phyloP scores from a whole-genome alignment of 805 yeast species.

The Ogataea zsoltii region DNA sequence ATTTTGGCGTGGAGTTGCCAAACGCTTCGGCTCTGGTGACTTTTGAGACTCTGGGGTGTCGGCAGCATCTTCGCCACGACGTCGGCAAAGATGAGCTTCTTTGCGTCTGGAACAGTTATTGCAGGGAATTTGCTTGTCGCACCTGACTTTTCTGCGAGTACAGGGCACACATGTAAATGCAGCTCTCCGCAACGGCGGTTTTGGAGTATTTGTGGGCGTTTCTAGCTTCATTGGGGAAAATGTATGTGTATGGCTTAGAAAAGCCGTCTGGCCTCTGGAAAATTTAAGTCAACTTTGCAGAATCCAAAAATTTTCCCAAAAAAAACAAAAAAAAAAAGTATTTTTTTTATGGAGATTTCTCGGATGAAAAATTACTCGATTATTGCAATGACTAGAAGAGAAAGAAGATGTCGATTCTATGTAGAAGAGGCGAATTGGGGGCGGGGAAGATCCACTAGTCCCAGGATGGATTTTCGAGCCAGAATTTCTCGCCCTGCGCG shows the following conservation, averaged over 20 bases:
- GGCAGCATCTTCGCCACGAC: not conserved
- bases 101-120: slow-evolving; percentile 21
- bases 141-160: slow-evolving; percentile 24
- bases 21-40: not conserved
- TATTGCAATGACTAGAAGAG: too few relatives aligned
- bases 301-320: too few relatives aligned
- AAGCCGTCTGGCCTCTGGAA: not conserved
- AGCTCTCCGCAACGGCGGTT: slow-evolving; percentile 4
- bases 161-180: slow-evolving; percentile 26
- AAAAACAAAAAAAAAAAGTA: too few relatives aligned
- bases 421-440: too few relatives aligned
- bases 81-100: slow-evolving; percentile 20
- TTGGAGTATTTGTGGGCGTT: not conserved
- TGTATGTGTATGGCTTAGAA: not conserved
- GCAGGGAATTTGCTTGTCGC: slow-evolving; percentile 29
- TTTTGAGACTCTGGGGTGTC: too few relatives aligned
- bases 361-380: too few relatives aligned
- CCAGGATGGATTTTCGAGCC: slow-evolving; percentile 4
- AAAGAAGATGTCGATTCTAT: too few relatives aligned
- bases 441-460: too few relatives aligned
- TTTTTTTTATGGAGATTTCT: too few relatives aligned
- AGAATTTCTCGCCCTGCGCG: slow-evolving; percentile 18
- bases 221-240: not conserved
- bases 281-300: not conserved
- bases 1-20: not conserved